Evolutionary conservation across 441 rosid species (phyloP).

Genomic region (Isatis lusitanica): DNA sequence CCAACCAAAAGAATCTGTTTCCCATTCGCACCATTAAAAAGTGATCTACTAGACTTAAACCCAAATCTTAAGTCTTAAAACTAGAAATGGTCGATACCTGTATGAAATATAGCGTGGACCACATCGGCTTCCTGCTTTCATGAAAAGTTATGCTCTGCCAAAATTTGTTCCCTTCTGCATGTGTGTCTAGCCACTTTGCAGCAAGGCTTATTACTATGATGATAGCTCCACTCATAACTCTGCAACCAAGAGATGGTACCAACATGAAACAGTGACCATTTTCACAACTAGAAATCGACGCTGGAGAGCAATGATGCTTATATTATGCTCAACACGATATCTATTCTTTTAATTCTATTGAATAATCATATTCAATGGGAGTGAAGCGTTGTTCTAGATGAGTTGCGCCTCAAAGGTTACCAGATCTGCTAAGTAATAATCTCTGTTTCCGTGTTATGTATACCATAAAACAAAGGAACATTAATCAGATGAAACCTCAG

Average conservation of each 20-base stretch:
- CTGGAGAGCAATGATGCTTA: slow-evolving; percentile 6
- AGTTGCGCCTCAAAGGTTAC: not conserved
- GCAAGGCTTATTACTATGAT: slow-evolving; percentile 60
- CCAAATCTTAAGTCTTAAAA: not conserved
- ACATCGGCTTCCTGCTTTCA: slow-evolving; percentile 49
- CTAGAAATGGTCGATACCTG: slow-evolving; percentile 52
- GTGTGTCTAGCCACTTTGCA: slow-evolving; percentile 75
- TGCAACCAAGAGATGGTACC: slow-evolving; percentile 33
- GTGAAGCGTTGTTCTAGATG: slow-evolving; percentile 6
- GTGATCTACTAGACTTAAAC: not conserved
- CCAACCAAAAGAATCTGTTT: slow-evolving; percentile 76
- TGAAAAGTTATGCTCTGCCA: slow-evolving; percentile 66
- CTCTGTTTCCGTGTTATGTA: not conserved
- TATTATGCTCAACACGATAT: not conserved
- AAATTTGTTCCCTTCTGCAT: slow-evolving; percentile 64
- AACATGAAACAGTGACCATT: slow-evolving; percentile 26
- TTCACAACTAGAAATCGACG: slow-evolving; percentile 7
- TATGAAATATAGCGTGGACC: slow-evolving; percentile 58
- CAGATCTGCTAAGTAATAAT: slow-evolving; percentile 3
- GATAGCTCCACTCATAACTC: slow-evolving; percentile 80
- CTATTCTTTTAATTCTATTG: not conserved
- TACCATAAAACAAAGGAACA: slow-evolving; percentile 20
- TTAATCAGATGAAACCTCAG: slow-evolving; percentile 15
- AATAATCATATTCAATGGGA: not conserved
- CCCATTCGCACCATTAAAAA: slow-evolving; percentile 30